Base-by-base conservation (phyloP, 345 rosid species). In the Fremontodendron californicum region DNA sequence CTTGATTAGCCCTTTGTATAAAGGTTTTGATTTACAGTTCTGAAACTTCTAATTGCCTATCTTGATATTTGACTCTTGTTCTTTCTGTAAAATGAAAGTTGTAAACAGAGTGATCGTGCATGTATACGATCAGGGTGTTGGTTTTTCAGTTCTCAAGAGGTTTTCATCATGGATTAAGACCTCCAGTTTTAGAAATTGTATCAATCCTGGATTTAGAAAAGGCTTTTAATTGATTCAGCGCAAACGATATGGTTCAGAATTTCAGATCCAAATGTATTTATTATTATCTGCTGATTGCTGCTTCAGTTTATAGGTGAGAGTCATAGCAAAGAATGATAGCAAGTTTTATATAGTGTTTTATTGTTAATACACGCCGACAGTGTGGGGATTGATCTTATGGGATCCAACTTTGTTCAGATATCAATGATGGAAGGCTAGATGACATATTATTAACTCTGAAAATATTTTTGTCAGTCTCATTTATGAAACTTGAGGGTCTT, bases 1-100 rank as follows among this genome's bases (percentile, higher is more conserved):
- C 77, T 79, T 66, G 10, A 69, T 67, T 54, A 79, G 67, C 54
- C 73, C 43, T 82, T 60, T 86, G 87, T 86, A 86, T 84, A 86
- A 81, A 86, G 76, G 31, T 84, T 84, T 85, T 80, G 81, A 10
- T 76, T 43, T 71, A 29, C 68, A 77, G 61, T 52, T 70, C 42
- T 55, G 5, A 23, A 73, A 51, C 73, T 77, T 19, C 25, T 73
- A n/a, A 8, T 72, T 10, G 18, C 70, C 25, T n/a, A 66, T 27
- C 31, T 60, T n/a, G 6, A 29, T 71, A 54, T n/a, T 15, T 31
- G 31, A 27, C 29, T 71, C 67, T 10, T 45, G 37, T 8, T 49
- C 40, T 39, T 39, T 16, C 46, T 37, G 43, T 27, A n/a, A 31
- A 9, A 31, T 42, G 1, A 57, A 9, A 37, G 19, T 16, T 33